Base-by-base conservation (phyloP, 805 yeast genomes). In the Schizosaccharomyces cryophilus region DNA sequence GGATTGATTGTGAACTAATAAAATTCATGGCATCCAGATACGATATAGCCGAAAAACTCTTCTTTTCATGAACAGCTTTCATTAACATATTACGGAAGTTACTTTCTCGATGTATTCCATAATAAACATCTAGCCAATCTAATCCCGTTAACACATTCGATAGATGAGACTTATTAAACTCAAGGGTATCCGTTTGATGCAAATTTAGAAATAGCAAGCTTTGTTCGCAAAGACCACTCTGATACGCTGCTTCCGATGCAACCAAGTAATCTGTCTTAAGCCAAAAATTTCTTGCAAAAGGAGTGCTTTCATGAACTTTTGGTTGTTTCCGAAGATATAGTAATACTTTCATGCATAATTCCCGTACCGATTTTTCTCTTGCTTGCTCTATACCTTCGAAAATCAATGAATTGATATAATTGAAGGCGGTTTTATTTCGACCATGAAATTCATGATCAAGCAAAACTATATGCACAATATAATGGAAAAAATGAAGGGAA, bases 81-180 rank as follows among this genome's bases (percentile, higher is more conserved):
- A 71, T 67, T 11, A 82, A 64, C 0, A 85, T 83, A 62, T 76
- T 76, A 0, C 73, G 73, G 5, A 87, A 66, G 0, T 81, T 72
- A 0, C 84, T 77, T 24, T 75, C 73, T 15, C 78, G 76, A 0
- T 89, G 87, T 9, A 85, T 69, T 0, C 94, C 94, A 64, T 76
- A 75, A 4, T 78, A 67, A 48, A 85, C 69, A 67, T 87, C 95
- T 2, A 74, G 71, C 62, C 84, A 87, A 60, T 78, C 80, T 2
- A 87, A 72, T 0, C 75, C 67, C 4, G 73, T 72, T 67, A 82
- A 85, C 1, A 84, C 72, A 0, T 62, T 55, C 3, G 70, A 42
- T 13, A 74, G 60, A 3, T n/a, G 21, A 55, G 7, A 21, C 21
- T 51, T n/a, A 42, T 31, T 63, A 64, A 29, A 35, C 62, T 45